Base-by-base conservation (phyloP, 2,329 filamentous ascomycete species). In the Monilinia aucupariae region DNA sequence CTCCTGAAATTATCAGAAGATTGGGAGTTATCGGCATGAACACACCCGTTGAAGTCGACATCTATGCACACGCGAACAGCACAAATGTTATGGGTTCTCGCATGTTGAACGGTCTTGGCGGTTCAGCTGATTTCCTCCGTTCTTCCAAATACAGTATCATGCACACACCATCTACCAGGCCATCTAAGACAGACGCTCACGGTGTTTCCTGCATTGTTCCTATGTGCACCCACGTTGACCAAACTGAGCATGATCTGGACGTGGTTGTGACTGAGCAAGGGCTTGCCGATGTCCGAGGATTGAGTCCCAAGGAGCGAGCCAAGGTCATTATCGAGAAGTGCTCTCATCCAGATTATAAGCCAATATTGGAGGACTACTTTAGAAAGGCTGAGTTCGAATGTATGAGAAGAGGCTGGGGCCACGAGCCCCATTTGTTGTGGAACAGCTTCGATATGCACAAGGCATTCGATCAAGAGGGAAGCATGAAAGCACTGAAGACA, bases 1-100 rank as follows among this genome's bases (percentile, higher is more conserved):
- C 87, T 3, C 91, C 91, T 64, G 91, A 96, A 77, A 92, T 96
- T 77, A 96, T 96, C 78, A 85, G 90, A 62, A 85, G 91, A 32
- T 81, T 96, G 1, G 91, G 91, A 65, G 87, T 92, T 68, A 96
- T 96, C 70, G 91, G 90, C 75, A 96, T 96, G 91, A 96, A 96
- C 82, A 96, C 91, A 0, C 91, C 91, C 27, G 90, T 96, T 53
- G 92, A 96, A 78, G 91, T 96, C 20, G 92, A 96, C 77, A 96
- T 96, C 72, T 96, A 96, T 78, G 92, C 91, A 2, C 91, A 96
- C 78, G 92, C 92, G 71, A 96, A 96, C 84, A 88, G 83, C 66
- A 96, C 91, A 61, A 92, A 89, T 73, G 91, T 96, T 27, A 91
- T 94, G 86, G 91, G 92, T 67, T 88, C 83, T 66, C 87, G 92